phyloP scores from a whole-genome alignment of 1,284 basidiomycete genomes.

The Mycena sp. region DNA sequence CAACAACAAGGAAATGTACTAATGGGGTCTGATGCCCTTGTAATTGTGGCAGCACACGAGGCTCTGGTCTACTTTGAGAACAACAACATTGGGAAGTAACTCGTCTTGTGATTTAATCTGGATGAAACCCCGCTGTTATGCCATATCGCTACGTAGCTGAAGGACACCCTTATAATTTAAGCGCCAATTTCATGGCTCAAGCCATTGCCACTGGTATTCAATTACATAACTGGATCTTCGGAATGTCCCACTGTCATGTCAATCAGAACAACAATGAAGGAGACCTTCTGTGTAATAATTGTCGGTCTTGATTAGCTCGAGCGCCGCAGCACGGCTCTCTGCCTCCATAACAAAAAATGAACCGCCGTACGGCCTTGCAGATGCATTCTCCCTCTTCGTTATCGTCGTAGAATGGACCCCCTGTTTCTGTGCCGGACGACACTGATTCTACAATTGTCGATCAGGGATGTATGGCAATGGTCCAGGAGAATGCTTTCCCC shows the following conservation, averaged over 20 bases:
- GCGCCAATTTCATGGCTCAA: too few species aligned
- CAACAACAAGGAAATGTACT: background rate
- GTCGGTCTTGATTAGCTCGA: slow-evolving; percentile 18
- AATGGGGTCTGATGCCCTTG: slow-evolving; percentile 16
- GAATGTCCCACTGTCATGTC: slow-evolving; percentile 19
- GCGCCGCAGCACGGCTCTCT: slow-evolving; percentile 12
- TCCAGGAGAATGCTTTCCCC: background rate
- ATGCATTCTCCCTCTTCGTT: slow-evolving; percentile 11
- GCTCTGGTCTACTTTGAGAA: slow-evolving; percentile 12
- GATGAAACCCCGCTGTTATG: slow-evolving; percentile 1
- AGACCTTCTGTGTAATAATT: background rate
- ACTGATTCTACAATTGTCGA: too few species aligned
- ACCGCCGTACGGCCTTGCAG: slow-evolving; percentile 13
- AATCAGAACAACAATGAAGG: background rate
- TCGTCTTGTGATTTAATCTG: background rate
- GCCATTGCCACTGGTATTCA: too few species aligned
- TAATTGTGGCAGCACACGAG: slow-evolving; percentile 10
- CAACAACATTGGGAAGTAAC: slow-evolving; percentile 7
- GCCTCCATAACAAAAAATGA: slow-evolving; percentile 23
- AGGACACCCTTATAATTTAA: background rate
- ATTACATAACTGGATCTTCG: background rate
- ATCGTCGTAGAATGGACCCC: too few species aligned
- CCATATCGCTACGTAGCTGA: background rate
- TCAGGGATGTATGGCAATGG: too few species aligned
- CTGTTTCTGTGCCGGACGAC: too few species aligned